A percentile compares a stretch with the other conserved stretches of the same genome.
Conservation (phyloP, 164 flowering plant genomes). For the grape (Vitis vinifera) region ASM3070453v1 NC_081813.1:1348501-1349000, state of each 20-base stretch:
- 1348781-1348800: neutral
- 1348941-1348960: no score
- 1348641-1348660: constrained; percentile 66
- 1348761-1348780: neutral
- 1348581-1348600: neutral
- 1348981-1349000: neutral
- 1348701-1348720: constrained; percentile 62
- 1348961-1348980: no score
- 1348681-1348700: constrained; percentile 74
- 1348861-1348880: neutral
- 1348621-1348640: constrained; percentile 44
- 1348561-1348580: neutral
- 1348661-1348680: constrained; percentile 76
- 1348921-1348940: neutral
- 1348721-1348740: neutral
- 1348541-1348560: neutral
- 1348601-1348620: no score
- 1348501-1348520: no score
- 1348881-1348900: neutral
- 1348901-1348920: neutral
- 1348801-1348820: neutral
- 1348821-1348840: neutral
- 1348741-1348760: neutral
- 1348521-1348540: no score
- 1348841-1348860: neutral